Conservation (phyloP, 768 basidiomycete genomes). For the Lactarius hengduanensis region DNA sequence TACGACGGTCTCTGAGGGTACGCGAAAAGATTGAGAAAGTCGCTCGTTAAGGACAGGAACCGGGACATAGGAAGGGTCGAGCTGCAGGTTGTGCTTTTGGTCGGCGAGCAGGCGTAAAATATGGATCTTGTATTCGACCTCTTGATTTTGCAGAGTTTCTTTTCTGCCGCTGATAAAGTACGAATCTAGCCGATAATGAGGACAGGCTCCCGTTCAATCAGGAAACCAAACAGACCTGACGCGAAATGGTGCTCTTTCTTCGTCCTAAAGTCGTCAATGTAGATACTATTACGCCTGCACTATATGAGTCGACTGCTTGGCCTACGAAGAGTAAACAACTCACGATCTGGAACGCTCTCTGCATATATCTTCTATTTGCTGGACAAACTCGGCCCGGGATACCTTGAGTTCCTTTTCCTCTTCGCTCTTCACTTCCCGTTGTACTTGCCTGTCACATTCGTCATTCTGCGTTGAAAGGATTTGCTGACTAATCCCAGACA, state of each 20-base stretch:
- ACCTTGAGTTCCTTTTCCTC: not conserved
- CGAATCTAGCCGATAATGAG: conserved; percentile 1
- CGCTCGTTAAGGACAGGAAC: conserved; percentile 11
- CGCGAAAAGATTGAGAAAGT: conserved; percentile 17
- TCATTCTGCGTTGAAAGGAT: conserved; percentile 19
- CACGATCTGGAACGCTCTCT: conserved; percentile 19
- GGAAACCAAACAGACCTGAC: conserved; percentile 5
- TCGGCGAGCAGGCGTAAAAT: conserved; percentile 16
- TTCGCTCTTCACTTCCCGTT: conserved; percentile 6
- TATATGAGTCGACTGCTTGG: not conserved
- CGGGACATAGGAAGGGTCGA: conserved; percentile 24
- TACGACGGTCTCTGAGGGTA: conserved; percentile 10
- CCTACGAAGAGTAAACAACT: not conserved
- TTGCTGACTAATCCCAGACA: not conserved
- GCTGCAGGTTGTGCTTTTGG: conserved; percentile 20
- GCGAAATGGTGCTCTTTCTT: conserved; percentile 14
- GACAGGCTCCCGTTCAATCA: not conserved
- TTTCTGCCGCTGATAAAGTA: conserved; percentile 19
- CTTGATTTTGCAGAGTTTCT: conserved; percentile 19
- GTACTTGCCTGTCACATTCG: conserved; percentile 14
- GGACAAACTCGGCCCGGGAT: conserved; percentile 14
- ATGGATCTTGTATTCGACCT: conserved; percentile 18
- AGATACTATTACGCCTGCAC: conserved; percentile 6
- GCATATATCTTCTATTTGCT: conserved; percentile 4
- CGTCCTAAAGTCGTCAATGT: conserved; percentile 3